phyloP scores from a whole-genome alignment of 1,139 yeast genomes.

The Lodderomyces parapsilosis region DNA sequence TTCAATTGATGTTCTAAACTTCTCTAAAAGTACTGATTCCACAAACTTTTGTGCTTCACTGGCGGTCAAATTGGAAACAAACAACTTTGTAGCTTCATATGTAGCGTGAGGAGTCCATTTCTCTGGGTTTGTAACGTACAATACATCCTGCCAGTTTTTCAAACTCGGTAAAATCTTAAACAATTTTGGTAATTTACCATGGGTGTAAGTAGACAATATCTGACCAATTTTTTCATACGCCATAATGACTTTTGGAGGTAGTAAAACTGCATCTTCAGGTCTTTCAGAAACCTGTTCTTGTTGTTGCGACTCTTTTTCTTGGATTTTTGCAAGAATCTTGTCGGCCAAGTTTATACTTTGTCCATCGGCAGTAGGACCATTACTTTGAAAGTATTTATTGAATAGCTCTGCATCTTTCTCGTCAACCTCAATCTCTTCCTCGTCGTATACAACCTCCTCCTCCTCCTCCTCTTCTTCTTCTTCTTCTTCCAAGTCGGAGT shows the following conservation, averaged over 20 bases:
- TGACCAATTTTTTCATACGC: conserved; percentile 92
- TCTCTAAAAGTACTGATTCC: conserved; percentile 70
- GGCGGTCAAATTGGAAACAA: conserved; percentile 86
- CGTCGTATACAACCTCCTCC: conserved; percentile 41
- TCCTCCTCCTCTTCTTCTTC: conserved; percentile 49
- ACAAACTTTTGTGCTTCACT: conserved; percentile 87
- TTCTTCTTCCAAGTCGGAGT: conserved; percentile 42
- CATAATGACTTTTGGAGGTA: conserved; percentile 94
- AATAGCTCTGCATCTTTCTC: conserved; percentile 71
- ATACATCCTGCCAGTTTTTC: conserved; percentile 92
- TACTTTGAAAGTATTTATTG: conserved; percentile 57
- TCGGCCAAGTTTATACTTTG: conserved; percentile 77
- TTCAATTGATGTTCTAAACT: conserved; percentile 82
- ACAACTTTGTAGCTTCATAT: conserved; percentile 90
- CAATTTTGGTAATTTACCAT: conserved; percentile 92
- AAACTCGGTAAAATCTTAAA: conserved; percentile 93
- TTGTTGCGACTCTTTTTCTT: conserved; percentile 58
- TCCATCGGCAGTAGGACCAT: conserved; percentile 24
- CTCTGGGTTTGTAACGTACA: conserved; percentile 89
- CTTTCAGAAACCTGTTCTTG: conserved; percentile 17
- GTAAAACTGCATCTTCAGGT: conserved; percentile 57
- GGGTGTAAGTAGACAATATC: conserved; percentile 85
- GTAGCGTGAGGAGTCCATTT: conserved; percentile 96
- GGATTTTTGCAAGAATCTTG: conserved; percentile 84
- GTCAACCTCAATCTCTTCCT: conserved; percentile 62